Percentiles rank a stretch among this genome's conserved stretches.
Conservation (phyloP, 1,284 basidiomycete genomes). For the Kwoniella shivajii region DNA sequence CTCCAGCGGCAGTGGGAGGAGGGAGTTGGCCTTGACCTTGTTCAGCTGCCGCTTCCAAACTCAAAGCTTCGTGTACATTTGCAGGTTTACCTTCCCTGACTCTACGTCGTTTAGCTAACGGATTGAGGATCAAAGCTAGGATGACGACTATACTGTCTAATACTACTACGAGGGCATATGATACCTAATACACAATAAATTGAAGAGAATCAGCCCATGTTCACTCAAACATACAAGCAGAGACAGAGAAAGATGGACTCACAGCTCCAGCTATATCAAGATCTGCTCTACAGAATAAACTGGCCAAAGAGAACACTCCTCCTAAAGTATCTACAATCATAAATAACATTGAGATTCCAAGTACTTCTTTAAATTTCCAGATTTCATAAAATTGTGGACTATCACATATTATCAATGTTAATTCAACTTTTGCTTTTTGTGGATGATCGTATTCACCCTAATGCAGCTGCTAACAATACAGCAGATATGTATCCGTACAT, state of each 20-base stretch:
- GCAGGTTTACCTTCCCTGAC: slow-evolving; percentile 10
- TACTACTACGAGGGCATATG: slow-evolving; percentile 56
- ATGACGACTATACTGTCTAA: slow-evolving; percentile 65
- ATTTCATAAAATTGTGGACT: slow-evolving; percentile 67
- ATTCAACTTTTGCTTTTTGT: background rate
- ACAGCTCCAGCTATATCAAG: slow-evolving; percentile 70
- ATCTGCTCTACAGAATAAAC: slow-evolving; percentile 66
- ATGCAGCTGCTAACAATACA: slow-evolving; percentile 63
- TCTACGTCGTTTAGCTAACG: slow-evolving; percentile 53
- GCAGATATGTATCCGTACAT: slow-evolving; percentile 69
- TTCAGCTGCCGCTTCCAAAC: background rate
- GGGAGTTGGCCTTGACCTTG: background rate
- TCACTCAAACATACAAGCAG: background rate
- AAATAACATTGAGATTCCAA: slow-evolving; percentile 72
- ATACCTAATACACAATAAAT: slow-evolving; percentile 30
- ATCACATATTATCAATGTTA: background rate
- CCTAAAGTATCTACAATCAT: slow-evolving; percentile 72
- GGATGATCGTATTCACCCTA: slow-evolving; percentile 57
- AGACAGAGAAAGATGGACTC: slow-evolving; percentile 63
- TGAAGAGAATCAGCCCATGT: background rate
- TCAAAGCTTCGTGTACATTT: background rate
- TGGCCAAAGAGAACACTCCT: slow-evolving; percentile 68
- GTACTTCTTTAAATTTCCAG: slow-evolving; percentile 67
- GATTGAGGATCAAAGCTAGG: slow-evolving; percentile 66
- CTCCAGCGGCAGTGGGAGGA: slow-evolving; percentile 5